phyloP scores from a whole-genome alignment of 2,329 filamentous ascomycete genomes.

The Tolypocladium nubicola region DNA sequence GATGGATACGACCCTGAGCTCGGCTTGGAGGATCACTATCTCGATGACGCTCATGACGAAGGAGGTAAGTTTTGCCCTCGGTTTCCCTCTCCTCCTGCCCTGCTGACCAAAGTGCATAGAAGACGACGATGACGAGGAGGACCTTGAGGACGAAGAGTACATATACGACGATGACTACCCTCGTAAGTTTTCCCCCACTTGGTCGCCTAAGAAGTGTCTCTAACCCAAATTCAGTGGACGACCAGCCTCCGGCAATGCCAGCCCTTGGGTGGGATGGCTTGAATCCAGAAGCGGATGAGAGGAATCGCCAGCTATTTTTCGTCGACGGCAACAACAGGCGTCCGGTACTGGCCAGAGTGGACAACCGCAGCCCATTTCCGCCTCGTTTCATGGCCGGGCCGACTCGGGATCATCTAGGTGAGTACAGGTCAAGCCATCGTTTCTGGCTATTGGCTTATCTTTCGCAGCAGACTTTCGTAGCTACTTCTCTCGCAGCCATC shows the following conservation, averaged over 20 bases:
- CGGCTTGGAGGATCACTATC: conserved; percentile 39
- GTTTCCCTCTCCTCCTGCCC: neutral
- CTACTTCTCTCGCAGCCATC: conserved; percentile 40
- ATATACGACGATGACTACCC: conserved; percentile 50
- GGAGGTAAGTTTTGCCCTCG: conserved; percentile 29
- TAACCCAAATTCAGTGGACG: conserved; percentile 1
- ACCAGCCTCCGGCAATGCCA: conserved; percentile 27
- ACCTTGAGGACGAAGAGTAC: conserved; percentile 58
- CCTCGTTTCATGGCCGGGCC: conserved; percentile 40
- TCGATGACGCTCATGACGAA: conserved; percentile 49
- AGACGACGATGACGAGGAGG: conserved; percentile 56
- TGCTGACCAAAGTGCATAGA: conserved; percentile 15
- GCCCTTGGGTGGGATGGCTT: conserved; percentile 49
- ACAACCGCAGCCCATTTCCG: conserved; percentile 50
- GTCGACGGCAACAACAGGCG: conserved; percentile 40
- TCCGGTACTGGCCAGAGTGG: conserved; percentile 21
- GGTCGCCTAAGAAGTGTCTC: neutral
- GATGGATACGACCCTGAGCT: conserved; percentile 42
- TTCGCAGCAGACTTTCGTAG: conserved; percentile 33
- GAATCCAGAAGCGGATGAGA: conserved; percentile 37
- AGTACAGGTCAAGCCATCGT: conserved; percentile 5
- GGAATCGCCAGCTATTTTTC: conserved; percentile 33
- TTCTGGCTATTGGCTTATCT: neutral
- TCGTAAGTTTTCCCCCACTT: conserved; percentile 28
- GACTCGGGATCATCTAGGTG: conserved; percentile 43